Conservation (phyloP, 257 asterid species). For the Solanum infundibuliforme region DNA sequence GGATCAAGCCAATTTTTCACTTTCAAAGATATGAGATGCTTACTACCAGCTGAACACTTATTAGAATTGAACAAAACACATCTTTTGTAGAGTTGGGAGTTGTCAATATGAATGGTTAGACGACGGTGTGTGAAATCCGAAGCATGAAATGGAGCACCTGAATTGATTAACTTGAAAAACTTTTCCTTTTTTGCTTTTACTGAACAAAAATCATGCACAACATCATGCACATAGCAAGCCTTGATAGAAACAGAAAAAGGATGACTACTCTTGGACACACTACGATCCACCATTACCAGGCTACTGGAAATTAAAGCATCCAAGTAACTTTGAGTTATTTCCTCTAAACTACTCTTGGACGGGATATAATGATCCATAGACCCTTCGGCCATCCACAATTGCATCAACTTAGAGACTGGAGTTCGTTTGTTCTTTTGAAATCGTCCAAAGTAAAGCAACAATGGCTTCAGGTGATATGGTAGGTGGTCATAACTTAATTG, state of each 20-base stretch:
- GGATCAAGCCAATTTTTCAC: not conserved
- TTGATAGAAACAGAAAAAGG: not conserved
- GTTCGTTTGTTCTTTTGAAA: too few species aligned
- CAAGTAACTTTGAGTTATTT: too few species aligned
- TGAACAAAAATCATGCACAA: slow-evolving; percentile 6
- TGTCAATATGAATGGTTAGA: not conserved
- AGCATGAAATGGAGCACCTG: not conserved
- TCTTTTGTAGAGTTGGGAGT: too few species aligned
- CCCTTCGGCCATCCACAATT: too few species aligned
- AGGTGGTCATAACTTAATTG: too few species aligned
- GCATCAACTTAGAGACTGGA: too few species aligned
- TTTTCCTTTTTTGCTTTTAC: slow-evolving; percentile 3
- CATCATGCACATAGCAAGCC: slow-evolving; percentile 1
- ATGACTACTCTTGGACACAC: not conserved
- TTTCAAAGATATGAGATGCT: not conserved
- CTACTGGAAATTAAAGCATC: not conserved
- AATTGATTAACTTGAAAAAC: not conserved
- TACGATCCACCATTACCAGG: not conserved
- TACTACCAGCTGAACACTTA: not conserved
- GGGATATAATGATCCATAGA: too few species aligned
- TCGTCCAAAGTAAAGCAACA: too few species aligned
- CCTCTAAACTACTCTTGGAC: too few species aligned
- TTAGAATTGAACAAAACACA: not conserved
- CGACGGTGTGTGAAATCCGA: not conserved
- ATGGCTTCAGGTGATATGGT: too few species aligned